These are phyloP conservation scores for Corchorus olitorius DNA, from an alignment of 345 rosid genomes.

Conservation along the genomic window DNA sequence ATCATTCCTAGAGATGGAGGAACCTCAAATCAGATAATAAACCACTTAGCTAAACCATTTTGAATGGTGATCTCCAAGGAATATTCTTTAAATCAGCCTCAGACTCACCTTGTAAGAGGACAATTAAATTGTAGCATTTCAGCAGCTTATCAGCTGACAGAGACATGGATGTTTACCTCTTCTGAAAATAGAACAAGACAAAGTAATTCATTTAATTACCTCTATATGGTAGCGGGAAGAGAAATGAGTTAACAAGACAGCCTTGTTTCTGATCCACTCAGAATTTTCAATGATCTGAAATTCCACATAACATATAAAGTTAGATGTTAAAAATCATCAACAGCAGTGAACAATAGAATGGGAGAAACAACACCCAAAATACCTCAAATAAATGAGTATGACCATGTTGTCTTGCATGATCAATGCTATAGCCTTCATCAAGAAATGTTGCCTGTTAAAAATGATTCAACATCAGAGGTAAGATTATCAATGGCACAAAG, in stretches of 20 bases:
- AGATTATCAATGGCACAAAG: conserved; percentile 4
- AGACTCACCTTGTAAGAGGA: not conserved
- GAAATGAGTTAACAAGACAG: conserved; percentile 81
- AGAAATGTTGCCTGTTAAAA: conserved; percentile 85
- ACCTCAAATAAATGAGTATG: conserved; percentile 91
- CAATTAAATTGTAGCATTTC: not conserved
- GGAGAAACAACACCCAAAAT: conserved; percentile 21
- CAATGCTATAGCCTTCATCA: conserved; percentile 65
- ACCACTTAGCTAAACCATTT: not conserved
- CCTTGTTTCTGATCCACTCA: conserved; percentile 84
- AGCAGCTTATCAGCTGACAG: not conserved
- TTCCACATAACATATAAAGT: not conserved
- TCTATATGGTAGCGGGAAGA: conserved; percentile 85
- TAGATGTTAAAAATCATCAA: conserved; percentile 7
- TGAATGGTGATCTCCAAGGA: conserved; percentile 3
- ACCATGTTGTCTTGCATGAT: conserved; percentile 81
- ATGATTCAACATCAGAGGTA: not conserved
- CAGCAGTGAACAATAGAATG: not conserved
- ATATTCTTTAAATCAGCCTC: conserved; percentile 5
- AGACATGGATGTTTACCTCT: not conserved
- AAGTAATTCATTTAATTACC: conserved; percentile 47
- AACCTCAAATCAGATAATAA: not conserved
- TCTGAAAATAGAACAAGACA: not conserved
- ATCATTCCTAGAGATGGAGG: not conserved
- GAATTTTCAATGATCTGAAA: conserved; percentile 83